phyloP scores from a whole-genome alignment of 2,329 filamentous ascomycete species.

The Tetracladium maxilliforme region DNA sequence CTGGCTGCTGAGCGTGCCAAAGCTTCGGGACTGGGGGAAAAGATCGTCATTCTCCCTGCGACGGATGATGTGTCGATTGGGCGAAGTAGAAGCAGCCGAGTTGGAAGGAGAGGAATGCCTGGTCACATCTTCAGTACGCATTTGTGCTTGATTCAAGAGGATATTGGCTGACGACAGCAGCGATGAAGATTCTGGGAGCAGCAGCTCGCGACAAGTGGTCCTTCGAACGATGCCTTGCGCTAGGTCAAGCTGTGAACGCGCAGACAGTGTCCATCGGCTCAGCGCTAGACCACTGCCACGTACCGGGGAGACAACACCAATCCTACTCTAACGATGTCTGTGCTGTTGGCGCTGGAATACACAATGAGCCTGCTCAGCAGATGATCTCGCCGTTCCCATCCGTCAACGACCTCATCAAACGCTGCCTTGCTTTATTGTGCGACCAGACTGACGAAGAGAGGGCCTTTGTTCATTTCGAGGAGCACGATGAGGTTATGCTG shows the following conservation, averaged over 20 bases:
- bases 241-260: constrained; percentile 12
- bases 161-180: constrained; percentile 22
- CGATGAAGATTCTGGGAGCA: constrained; percentile 19
- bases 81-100: constrained; percentile 28
- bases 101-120: constrained; percentile 31
- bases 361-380: constrained; percentile 30
- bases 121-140: constrained; percentile 31
- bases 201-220: constrained; percentile 8
- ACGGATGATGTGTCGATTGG: constrained; percentile 27
- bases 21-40: constrained; percentile 11
- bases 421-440: constrained; percentile 28
- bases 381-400: constrained; percentile 24
- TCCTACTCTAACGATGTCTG: constrained; percentile 20
- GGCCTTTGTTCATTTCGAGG: constrained; percentile 29
- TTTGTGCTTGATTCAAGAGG: too few relatives aligned
- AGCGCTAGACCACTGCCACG: constrained; percentile 34
- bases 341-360: constrained; percentile 30
- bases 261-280: constrained; percentile 31
- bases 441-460: constrained; percentile 29
- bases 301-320: constrained; percentile 32
- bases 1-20: constrained; percentile 22
- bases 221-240: constrained; percentile 10
- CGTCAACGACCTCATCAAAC: constrained; percentile 27
- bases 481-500: constrained; percentile 19
- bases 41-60: constrained; percentile 9